Conservation (phyloP, 345 rosid species). For the Pugionium dolabratum region DNA sequence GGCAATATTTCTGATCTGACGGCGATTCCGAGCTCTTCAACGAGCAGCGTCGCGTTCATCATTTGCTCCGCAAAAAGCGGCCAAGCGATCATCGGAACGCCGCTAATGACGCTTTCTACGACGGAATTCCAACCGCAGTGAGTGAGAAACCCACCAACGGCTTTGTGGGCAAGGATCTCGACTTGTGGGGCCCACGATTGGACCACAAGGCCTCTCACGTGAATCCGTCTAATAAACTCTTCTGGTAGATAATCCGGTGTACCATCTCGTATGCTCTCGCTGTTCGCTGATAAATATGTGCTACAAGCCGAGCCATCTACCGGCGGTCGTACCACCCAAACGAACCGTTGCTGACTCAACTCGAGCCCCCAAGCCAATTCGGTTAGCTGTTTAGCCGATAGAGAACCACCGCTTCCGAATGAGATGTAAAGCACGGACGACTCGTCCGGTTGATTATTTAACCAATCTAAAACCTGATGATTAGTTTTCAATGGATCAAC, state of each 20-base stretch:
- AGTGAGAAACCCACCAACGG: constrained; percentile 59
- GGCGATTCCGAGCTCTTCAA: constrained; percentile 60
- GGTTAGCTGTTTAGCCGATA: constrained; percentile 29
- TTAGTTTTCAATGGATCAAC: constrained; percentile 19
- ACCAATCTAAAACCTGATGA: constrained; percentile 46
- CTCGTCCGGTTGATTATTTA: constrained; percentile 49
- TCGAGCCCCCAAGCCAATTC: constrained; percentile 41
- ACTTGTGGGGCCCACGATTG: constrained; percentile 70
- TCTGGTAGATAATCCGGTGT: constrained; percentile 29
- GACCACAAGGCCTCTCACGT: constrained; percentile 22
- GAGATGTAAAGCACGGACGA: constrained; percentile 65
- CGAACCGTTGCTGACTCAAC: constrained; percentile 37
- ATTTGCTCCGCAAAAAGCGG: constrained; percentile 41
- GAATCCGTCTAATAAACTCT: constrained; percentile 24
- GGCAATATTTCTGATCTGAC: constrained; percentile 10
- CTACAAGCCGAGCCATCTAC: constrained; percentile 20
- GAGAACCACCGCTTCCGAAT: constrained; percentile 70
- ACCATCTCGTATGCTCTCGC: not conserved
- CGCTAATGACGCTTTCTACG: constrained; percentile 45
- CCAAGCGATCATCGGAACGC: constrained; percentile 61
- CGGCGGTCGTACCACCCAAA: constrained; percentile 40
- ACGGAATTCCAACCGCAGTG: constrained; percentile 94
- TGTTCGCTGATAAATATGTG: constrained; percentile 12
- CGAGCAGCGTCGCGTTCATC: constrained; percentile 34
- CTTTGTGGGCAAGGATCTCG: constrained; percentile 51